Evolutionary conservation across 805 yeast species (phyloP).

Genomic region (Danielia oregonensis): DNA sequence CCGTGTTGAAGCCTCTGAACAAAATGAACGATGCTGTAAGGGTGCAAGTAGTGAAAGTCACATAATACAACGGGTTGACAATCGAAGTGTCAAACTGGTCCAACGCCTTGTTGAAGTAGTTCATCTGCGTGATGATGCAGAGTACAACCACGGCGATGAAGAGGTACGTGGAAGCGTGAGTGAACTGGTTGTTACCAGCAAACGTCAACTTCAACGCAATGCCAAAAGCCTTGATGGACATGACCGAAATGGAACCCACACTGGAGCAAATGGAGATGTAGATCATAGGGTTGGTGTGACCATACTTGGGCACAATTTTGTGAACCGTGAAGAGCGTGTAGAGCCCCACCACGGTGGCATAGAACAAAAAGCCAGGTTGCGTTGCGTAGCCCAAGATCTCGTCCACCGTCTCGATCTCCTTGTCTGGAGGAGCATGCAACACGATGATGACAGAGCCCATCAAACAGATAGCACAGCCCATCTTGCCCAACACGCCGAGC

Average conservation of each 20-base stretch:
- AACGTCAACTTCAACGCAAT: constrained; percentile 83
- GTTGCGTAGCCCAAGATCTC: constrained; percentile 79
- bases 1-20: constrained; percentile 82
- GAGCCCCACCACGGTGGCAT: constrained; percentile 56
- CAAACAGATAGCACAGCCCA: constrained; percentile 90
- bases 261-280: constrained; percentile 86
- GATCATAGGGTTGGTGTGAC: constrained; percentile 79
- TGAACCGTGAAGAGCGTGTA: constrained; percentile 79
- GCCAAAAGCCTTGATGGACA: constrained; percentile 91
- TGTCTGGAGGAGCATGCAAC: constrained; percentile 92
- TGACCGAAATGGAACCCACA: constrained; percentile 87
- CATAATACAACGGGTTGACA: constrained; percentile 88
- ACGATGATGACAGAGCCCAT: constrained; percentile 86
- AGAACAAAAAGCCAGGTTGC: constrained; percentile 70
- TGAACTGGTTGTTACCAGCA: constrained; percentile 82
- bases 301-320: constrained; percentile 76
- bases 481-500: constrained; percentile 79
- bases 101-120: constrained; percentile 87
- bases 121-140: constrained; percentile 89
- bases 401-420: constrained; percentile 82
- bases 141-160: constrained; percentile 73
- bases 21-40: constrained; percentile 80
- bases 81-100: constrained; percentile 92
- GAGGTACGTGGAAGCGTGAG: constrained; percentile 78
- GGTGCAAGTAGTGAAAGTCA: constrained; percentile 86